These are phyloP conservation scores for Starmerella roubikii DNA, from an alignment of 805 yeast genomes.

Conservation along the genomic window DNA sequence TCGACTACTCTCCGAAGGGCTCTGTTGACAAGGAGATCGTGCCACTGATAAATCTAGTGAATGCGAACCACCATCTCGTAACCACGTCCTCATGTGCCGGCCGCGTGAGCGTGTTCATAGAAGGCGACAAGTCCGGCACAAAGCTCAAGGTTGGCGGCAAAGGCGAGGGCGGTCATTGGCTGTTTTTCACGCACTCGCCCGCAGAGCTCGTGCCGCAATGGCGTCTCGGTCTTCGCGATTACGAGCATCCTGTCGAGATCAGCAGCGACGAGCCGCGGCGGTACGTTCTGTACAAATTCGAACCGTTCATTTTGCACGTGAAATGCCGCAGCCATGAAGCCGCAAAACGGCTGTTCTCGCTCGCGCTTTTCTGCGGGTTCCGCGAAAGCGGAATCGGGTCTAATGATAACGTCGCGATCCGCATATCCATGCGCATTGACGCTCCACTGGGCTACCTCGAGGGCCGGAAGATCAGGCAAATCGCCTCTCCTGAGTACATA, in stretches of 20 bases:
- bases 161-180: conserved; percentile 76
- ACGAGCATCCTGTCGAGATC: conserved; percentile 12
- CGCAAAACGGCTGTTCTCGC: conserved; percentile 50
- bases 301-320: conserved; percentile 74
- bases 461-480: conserved; percentile 26
- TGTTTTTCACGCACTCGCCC: conserved; percentile 61
- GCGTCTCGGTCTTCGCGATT: conserved; percentile 18
- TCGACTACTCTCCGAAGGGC: conserved; percentile 65
- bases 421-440: conserved; percentile 63
- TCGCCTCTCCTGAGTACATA: conserved; percentile 44
- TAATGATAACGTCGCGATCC: conserved; percentile 60
- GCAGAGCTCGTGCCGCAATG: conserved; percentile 29
- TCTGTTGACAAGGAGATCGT: conserved; percentile 60
- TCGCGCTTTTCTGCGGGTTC: conserved; percentile 75
- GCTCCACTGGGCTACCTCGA: conserved; percentile 55
- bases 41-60: conserved; percentile 59
- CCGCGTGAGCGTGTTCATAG: conserved; percentile 66
- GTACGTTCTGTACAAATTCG: conserved; percentile 61
- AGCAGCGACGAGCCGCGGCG: conserved; percentile 30
- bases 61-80: conserved; percentile 50
- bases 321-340: conserved; percentile 49
- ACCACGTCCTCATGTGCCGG: conserved; percentile 88
- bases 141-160: conserved; percentile 50
- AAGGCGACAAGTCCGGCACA: conserved; percentile 45
- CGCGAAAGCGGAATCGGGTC: conserved; percentile 78